Evolutionary conservation across 2,329 filamentous ascomycete genomes (phyloP).

Genomic region (Tolypocladium sp.): DNA sequence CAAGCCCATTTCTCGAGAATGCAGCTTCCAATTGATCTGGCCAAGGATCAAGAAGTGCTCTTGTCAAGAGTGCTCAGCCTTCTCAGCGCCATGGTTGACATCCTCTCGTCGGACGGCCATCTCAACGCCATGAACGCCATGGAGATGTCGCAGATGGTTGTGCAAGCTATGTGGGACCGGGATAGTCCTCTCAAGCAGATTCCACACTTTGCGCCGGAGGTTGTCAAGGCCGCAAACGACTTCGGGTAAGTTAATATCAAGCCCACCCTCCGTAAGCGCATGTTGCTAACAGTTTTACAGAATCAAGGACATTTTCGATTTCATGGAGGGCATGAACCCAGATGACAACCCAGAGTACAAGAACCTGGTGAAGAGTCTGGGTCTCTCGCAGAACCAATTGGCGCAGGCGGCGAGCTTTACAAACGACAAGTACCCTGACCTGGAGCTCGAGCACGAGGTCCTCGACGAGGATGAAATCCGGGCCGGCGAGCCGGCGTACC

Average conservation of each 20-base stretch:
- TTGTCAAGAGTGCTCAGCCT: conserved; percentile 78
- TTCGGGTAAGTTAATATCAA: conserved; percentile 49
- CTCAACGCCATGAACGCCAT: conserved; percentile 97
- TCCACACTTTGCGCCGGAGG: conserved; percentile 80
- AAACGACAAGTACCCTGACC: conserved; percentile 90
- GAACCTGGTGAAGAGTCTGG: conserved; percentile 66
- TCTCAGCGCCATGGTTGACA: conserved; percentile 86
- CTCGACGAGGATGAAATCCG: conserved; percentile 72
- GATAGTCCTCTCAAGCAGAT: conserved; percentile 97
- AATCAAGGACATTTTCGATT: conserved; percentile 91
- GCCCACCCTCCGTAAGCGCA: background rate
- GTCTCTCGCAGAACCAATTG: conserved; percentile 72
- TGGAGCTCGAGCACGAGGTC: conserved; percentile 83
- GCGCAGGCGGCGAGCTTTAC: conserved; percentile 89
- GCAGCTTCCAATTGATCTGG: conserved; percentile 90
- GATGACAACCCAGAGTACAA: conserved; percentile 80
- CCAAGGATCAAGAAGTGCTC: conserved; percentile 89
- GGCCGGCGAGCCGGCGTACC: conserved; percentile 70
- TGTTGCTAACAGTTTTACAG: conserved; percentile 33
- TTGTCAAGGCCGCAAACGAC: conserved; percentile 73
- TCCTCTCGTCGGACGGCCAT: conserved; percentile 90
- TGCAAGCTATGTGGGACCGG: conserved; percentile 98
- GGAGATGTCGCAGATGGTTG: conserved; percentile 99
- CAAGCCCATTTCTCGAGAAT: conserved; percentile 97
- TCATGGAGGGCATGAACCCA: conserved; percentile 98